A percentile compares a stretch with the other conserved stretches of the same genome.
phyloP scores from a whole-genome alignment of 148 eudicot species.

The Amaranthus palmeri region DNA sequence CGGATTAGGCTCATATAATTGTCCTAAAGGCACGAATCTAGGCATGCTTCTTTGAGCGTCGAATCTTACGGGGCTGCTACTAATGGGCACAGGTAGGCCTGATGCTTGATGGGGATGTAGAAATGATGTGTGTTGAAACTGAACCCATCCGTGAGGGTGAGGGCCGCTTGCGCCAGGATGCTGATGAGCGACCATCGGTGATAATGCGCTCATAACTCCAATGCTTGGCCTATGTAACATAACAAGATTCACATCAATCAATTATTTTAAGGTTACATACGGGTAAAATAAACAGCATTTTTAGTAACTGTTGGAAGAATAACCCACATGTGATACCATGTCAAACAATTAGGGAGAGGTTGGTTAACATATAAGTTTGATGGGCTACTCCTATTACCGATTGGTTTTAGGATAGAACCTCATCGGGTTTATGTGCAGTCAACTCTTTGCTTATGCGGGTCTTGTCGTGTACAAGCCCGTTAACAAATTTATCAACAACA shows the following conservation, averaged over 20 bases:
- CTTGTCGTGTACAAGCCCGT: too few species aligned
- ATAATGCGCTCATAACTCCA: conserved; percentile 25
- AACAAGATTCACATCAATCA: neutral
- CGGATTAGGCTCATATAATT: conserved; percentile 22
- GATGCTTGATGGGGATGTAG: conserved; percentile 24
- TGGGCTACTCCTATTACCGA: too few species aligned
- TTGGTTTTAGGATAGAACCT: too few species aligned
- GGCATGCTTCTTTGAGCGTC: conserved; percentile 29
- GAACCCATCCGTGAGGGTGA: conserved; percentile 32
- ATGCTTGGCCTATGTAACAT: conserved; percentile 23
- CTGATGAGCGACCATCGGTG: conserved; percentile 28
- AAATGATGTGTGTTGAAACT: conserved; percentile 25
- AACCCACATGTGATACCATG: too few species aligned
- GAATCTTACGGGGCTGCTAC: conserved; percentile 17
- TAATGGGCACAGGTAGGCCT: conserved; percentile 21
- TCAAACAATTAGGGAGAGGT: too few species aligned
- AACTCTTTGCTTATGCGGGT: too few species aligned
- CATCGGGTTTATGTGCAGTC: too few species aligned
- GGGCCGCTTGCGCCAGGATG: conserved; percentile 21
- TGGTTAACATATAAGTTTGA: too few species aligned
- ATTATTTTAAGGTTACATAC: too few species aligned
- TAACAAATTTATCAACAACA: too few species aligned
- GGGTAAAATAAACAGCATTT: too few species aligned
- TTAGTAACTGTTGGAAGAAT: too few species aligned
- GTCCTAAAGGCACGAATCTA: conserved; percentile 19